These are phyloP conservation scores for Epichloe uncinata DNA, from an alignment of 2,329 filamentous ascomycete genomes.

Conservation along the genomic window DNA sequence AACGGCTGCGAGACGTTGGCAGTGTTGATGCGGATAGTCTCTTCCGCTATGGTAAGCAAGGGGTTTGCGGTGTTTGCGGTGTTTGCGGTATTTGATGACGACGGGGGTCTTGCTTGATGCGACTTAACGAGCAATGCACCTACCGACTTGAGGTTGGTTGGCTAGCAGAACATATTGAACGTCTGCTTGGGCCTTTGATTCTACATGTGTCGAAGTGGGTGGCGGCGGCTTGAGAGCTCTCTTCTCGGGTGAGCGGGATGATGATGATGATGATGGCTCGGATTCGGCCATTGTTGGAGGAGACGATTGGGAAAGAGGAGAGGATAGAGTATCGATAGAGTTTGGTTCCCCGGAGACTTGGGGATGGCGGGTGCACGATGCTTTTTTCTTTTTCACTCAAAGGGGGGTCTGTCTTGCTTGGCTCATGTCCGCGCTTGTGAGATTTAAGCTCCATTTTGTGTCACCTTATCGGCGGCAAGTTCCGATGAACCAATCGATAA, in stretches of 20 bases:
- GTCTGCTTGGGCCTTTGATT: conserved; percentile 15
- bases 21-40: conserved; percentile 15
- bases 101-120: not conserved
- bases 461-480: not conserved
- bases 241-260: conserved; percentile 9
- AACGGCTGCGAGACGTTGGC: conserved; percentile 21
- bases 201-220: conserved; percentile 11
- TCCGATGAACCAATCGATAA: not conserved
- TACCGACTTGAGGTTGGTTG: conserved; percentile 15
- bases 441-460: not conserved
- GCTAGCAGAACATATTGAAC: conserved; percentile 18
- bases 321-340: too few relatives aligned
- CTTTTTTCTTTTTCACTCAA: too few relatives aligned
- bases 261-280: not conserved
- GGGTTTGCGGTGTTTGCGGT: not conserved
- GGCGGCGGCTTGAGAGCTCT: conserved; percentile 14
- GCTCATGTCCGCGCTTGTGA: not conserved
- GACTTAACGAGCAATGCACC: not conserved
- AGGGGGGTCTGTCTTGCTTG: too few relatives aligned
- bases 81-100: not conserved
- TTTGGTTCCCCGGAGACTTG: too few relatives aligned
- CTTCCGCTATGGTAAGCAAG: conserved; percentile 7
- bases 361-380: not conserved
- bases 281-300: not conserved
- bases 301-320: not conserved